A percentile compares a stretch with the other conserved stretches of the same genome.
phyloP scores from a whole-genome alignment of 768 basidiomycete genomes.

The Trametes elegans region DNA sequence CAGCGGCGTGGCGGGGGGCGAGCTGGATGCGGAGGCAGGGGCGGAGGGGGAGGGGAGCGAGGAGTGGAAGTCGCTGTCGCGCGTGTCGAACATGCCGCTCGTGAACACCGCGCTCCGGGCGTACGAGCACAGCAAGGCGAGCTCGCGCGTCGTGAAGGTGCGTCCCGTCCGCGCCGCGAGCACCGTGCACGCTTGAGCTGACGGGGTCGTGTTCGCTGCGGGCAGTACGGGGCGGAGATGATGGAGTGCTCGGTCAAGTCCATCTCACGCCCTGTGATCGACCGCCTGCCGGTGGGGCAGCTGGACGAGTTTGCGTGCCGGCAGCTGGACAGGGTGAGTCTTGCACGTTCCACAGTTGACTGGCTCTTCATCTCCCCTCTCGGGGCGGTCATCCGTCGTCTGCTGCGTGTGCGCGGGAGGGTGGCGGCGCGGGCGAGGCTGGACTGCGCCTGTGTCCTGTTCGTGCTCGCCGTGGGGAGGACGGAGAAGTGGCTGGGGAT shows the following conservation, averaged over 20 bases:
- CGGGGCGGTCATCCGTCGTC: constrained; percentile 5
- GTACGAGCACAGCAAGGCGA: constrained; percentile 82
- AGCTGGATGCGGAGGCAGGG: constrained; percentile 3
- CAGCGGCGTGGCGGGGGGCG: neutral
- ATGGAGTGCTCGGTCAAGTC: constrained; percentile 81
- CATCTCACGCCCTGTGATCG: constrained; percentile 79
- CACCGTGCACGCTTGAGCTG: neutral
- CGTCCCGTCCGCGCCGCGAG: constrained; percentile 18
- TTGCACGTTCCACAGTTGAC: too few relatives aligned
- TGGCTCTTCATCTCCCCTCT: neutral
- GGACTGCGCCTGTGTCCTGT: too few relatives aligned
- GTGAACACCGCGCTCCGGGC: constrained; percentile 69
- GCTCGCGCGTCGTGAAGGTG: constrained; percentile 84
- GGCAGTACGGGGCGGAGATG: constrained; percentile 85
- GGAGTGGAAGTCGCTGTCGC: constrained; percentile 42
- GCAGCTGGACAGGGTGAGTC: constrained; percentile 77
- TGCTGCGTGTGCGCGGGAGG: neutral
- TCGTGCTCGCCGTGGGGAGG: too few relatives aligned
- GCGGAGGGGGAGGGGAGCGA: constrained; percentile 15
- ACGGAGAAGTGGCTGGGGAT: too few relatives aligned
- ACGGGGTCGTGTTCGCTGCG: neutral
- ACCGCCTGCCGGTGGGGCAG: constrained; percentile 71
- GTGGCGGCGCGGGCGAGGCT: constrained; percentile 1
- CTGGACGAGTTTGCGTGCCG: constrained; percentile 88
- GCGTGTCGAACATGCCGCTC: constrained; percentile 69